These are phyloP conservation scores for Inga oerstediana DNA, from an alignment of 306 rosid species.

Conservation along the genomic window DNA sequence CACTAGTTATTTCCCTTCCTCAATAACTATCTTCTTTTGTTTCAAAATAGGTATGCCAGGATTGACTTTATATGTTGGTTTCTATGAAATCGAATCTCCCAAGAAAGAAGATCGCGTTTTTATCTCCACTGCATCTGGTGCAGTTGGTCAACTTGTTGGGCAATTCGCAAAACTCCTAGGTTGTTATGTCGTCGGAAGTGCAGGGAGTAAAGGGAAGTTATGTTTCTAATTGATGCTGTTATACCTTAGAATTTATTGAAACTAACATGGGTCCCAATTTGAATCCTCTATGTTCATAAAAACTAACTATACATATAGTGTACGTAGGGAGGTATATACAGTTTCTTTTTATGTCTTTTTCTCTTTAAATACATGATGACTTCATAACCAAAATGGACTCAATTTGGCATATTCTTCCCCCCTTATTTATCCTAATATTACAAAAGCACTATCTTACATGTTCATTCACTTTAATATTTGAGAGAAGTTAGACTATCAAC, in stretches of 20 bases:
- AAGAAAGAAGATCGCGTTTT: conserved; percentile 6
- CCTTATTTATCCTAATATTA: no score
- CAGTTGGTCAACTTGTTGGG: conserved; percentile 21
- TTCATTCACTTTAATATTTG: background rate
- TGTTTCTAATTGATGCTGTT: background rate
- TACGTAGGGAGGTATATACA: background rate
- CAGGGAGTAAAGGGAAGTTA: conserved; percentile 38
- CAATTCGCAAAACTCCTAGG: background rate
- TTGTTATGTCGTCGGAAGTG: conserved; percentile 47
- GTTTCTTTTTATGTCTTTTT: no score
- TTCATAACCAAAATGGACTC: no score
- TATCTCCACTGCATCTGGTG: conserved; percentile 4
- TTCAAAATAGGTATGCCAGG: conserved; percentile 35
- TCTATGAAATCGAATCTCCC: conserved; percentile 11
- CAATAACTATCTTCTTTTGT: background rate
- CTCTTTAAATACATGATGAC: no score
- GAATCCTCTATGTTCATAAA: background rate
- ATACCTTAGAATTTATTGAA: background rate
- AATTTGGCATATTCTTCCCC: no score
- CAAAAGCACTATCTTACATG: background rate
- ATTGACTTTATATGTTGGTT: conserved; percentile 22
- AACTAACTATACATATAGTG: background rate
- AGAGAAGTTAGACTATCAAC: no score
- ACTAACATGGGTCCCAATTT: background rate
- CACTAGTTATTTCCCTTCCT: background rate